Base-by-base conservation (phyloP, 345 rosid species). In the Eucalyptus sp. region DNA sequence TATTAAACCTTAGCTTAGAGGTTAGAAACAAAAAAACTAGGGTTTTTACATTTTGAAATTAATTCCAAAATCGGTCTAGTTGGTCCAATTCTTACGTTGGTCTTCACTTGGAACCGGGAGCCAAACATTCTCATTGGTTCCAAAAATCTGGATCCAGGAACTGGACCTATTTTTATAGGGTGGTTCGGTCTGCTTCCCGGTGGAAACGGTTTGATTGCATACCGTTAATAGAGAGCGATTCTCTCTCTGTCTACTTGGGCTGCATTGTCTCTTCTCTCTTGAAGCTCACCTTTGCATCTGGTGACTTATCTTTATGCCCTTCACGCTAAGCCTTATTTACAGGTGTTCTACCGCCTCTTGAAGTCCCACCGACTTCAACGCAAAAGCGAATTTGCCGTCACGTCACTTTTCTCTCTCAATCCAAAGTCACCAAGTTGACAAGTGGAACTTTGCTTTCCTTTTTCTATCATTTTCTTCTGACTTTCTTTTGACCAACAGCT, bases 101-200 rank as follows among this genome's bases (percentile, higher is more conserved):
- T 56, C 20, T 0, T 24, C 13, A 22, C 62, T 56, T 0, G 0
- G 0, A 56, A 56, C 6, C 1, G 0, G 5, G 0, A 56, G 0
- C 24, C 0, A 18, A 52, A 20, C 58, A 20, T 52, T 52, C 25
- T 52, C 10, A 52, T 52, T 3, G 13, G 13, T 56, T 56, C 29
- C 1, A 56, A 24, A 56, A 56, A 24, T 56, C 3, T 54, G 1
- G 5, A 54, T 54, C 11, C 0, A 2, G 27, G 3, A 22, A 22
- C 12, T 22, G 0, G 27, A 22, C 11, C 3, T 22, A 4, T 54
- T 54, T 54, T 54, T 54, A 16, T 16, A 20, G 25, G 5, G 2
- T 54, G 11, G 10, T 54, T 54, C 4, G 1, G 25, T 49, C 1
- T 13, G 4, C 48, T 49, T 49, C 15, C 15, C 50, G 50, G 50